Evolutionary conservation across 352 stramenopile species (phyloP).

Genomic region (Pythium aquatile): DNA sequence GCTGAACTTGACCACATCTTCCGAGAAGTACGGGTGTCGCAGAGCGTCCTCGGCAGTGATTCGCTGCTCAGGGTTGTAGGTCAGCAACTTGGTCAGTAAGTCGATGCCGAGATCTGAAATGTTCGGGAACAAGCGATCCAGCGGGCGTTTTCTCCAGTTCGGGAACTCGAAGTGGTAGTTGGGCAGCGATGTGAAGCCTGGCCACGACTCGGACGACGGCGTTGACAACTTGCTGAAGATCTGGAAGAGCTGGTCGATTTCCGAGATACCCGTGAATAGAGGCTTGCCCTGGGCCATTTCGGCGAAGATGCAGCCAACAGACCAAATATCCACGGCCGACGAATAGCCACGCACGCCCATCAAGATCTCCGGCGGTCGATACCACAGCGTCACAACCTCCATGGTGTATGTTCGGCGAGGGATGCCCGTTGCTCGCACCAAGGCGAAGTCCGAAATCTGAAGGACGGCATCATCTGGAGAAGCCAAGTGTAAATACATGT

Average conservation of each 20-base stretch:
- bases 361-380: constrained; percentile 87
- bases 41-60: constrained; percentile 82
- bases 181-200: constrained; percentile 94
- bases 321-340: constrained; percentile 92
- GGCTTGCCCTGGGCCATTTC: constrained; percentile 92
- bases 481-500: not conserved
- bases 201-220: constrained; percentile 95
- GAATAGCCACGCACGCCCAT: constrained; percentile 88
- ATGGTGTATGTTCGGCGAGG: constrained; percentile 88
- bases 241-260: constrained; percentile 87
- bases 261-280: constrained; percentile 77
- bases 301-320: constrained; percentile 96
- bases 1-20: constrained; percentile 39
- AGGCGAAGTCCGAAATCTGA: constrained; percentile 87
- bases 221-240: constrained; percentile 95
- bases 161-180: constrained; percentile 95
- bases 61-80: constrained; percentile 81
- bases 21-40: constrained; percentile 79
- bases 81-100: constrained; percentile 70
- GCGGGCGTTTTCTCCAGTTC: constrained; percentile 68
- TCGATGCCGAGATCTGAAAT: constrained; percentile 74
- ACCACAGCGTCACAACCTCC: constrained; percentile 91
- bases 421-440: constrained; percentile 87
- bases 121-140: constrained; percentile 67
- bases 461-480: constrained; percentile 53